phyloP scores from a whole-genome alignment of 495 filamentous ascomycete genomes.

The Trichoderma parareesei region DNA sequence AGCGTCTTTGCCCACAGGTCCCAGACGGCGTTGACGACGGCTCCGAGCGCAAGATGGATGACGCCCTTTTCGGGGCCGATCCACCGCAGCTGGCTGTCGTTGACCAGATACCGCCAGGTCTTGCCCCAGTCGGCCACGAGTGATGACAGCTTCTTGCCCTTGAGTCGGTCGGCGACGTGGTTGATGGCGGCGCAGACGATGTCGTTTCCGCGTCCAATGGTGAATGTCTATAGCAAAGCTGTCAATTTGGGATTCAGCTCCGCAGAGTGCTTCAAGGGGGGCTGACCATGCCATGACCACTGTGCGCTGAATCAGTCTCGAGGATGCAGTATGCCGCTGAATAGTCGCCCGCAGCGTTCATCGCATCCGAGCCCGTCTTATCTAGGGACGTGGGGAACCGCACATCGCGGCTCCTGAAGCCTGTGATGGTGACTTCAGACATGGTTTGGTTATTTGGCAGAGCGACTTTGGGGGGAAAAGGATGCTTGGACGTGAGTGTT shows the following conservation, averaged over 20 bases:
- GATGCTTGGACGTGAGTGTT: too few relatives aligned
- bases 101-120: conserved; percentile 87
- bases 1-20: conserved; percentile 88
- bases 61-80: conserved; percentile 95
- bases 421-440: conserved; percentile 69
- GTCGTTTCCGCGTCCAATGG: conserved; percentile 92
- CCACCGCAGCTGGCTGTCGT: conserved; percentile 86
- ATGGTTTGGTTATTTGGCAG: conserved; percentile 18
- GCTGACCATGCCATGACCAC: conserved; percentile 81
- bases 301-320: conserved; percentile 61
- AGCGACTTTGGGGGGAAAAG: background rate
- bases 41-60: conserved; percentile 83
- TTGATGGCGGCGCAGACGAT: conserved; percentile 82
- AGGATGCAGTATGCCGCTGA: conserved; percentile 89
- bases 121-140: conserved; percentile 76
- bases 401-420: conserved; percentile 73
- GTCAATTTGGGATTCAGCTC: background rate
- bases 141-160: conserved; percentile 62
- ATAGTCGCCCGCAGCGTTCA: conserved; percentile 94
- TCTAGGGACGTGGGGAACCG: conserved; percentile 92
- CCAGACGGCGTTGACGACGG: conserved; percentile 90
- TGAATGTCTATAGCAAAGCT: conserved; percentile 62
- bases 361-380: conserved; percentile 92
- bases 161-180: conserved; percentile 64
- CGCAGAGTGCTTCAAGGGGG: background rate